Evolutionary conservation across 768 basidiomycete genomes (phyloP), one percentile per base, ranked within the genome.

Genomic region (Trametes cubensis): DNA sequence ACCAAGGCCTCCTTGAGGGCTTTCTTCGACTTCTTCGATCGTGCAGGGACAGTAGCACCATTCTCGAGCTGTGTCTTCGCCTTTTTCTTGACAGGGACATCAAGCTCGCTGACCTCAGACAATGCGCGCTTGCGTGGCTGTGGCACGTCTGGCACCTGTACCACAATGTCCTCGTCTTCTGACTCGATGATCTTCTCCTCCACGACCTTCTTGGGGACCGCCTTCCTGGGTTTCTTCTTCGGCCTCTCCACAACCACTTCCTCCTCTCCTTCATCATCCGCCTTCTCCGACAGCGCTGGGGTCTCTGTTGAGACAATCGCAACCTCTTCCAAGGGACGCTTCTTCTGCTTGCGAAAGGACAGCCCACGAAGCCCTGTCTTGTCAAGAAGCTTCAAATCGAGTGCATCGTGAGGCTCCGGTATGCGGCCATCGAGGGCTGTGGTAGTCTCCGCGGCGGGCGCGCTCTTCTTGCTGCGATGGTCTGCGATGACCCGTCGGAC

Each of bases 401-500:
- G 25, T 72, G 75, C 72, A 80, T 59, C 84, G 59, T 80, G 68
- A 34, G 79, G 79, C 55, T 73, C 76, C 38, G 69, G 65, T 28
- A 61, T 63, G 47, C 66, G 61, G 48, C 51, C 50, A 58, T 67
- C 46, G 44, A 41, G 60, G 65, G 62, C 60, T 58, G 64, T 57
- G 40, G 67, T 69, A 4, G 48, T n/a, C 2, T 51, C 53, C 39
- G 34, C n/a, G 64, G 68, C 62, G 55, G 71, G 70, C 72, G 66
- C 55, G 60, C 69, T 55, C 71, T 67, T 69, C 68, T 76, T 79
- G 67, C 73, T 71, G 73, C 80, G 83, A 75, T 83, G 83, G 66
- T 85, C 84, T 15, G 70, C 71, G 48, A 86, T 81, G 42, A 89
- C 63, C 64, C 77, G 76, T 62, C 81, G 76, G 51, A 92, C 64